phyloP scores from a whole-genome alignment of 768 basidiomycete genomes.

The Pulveroboletus ravenelii region DNA sequence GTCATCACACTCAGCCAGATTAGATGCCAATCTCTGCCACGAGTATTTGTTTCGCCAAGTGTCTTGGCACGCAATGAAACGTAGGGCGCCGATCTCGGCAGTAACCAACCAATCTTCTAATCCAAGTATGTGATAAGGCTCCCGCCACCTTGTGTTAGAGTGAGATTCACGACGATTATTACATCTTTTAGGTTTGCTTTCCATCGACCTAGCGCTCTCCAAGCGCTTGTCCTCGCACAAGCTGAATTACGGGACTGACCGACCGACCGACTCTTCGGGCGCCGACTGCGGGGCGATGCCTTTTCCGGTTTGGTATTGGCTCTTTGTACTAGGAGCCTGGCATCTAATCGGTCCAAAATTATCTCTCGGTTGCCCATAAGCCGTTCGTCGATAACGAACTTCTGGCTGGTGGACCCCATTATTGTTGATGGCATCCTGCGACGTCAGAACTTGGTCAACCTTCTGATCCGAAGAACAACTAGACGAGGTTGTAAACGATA shows the following conservation, averaged over 20 bases:
- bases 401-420: background rate
- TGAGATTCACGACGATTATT: too few relatives aligned
- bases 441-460: background rate
- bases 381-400: background rate
- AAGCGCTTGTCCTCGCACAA: background rate
- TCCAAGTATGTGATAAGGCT: background rate
- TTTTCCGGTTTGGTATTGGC: background rate
- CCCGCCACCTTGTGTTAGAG: background rate
- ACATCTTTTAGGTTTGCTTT: too few relatives aligned
- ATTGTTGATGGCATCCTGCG: background rate
- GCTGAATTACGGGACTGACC: background rate
- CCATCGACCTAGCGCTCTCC: background rate
- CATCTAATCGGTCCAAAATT: background rate
- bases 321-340: background rate
- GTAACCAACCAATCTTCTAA: constrained; percentile 22
- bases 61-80: constrained; percentile 48
- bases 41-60: constrained; percentile 56
- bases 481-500: background rate
- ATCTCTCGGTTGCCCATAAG: background rate
- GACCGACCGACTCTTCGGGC: background rate
- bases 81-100: constrained; percentile 36
- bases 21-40: constrained; percentile 24
- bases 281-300: background rate
- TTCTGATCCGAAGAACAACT: background rate
- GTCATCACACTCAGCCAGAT: constrained; percentile 23